phyloP scores from a whole-genome alignment of 2,329 filamentous ascomycete species.

The Herpotrichia juniperi region DNA sequence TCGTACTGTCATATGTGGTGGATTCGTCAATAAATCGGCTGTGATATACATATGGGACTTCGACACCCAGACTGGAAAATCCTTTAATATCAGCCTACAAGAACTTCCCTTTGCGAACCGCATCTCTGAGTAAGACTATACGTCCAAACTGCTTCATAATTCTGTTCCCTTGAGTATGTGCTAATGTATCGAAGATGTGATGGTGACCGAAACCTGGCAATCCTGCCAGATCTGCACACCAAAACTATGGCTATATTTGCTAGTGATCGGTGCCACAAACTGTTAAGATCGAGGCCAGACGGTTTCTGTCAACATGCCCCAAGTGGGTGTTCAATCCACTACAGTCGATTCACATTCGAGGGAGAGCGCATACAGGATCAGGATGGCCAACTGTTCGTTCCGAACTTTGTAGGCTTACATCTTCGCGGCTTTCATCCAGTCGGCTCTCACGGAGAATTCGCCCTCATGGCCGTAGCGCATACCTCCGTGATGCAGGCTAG shows the following conservation, averaged over 20 bases:
- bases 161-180: background rate
- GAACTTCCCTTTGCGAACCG: conserved; percentile 4
- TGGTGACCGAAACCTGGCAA: background rate
- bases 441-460: conserved; percentile 9
- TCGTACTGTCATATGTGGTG: conserved; percentile 30
- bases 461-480: background rate
- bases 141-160: background rate
- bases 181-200: background rate
- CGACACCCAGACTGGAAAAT: conserved; percentile 26
- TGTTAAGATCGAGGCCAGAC: no score
- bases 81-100: conserved; percentile 21
- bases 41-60: conserved; percentile 38
- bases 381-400: conserved; percentile 1
- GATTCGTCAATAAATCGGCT: background rate
- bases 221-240: background rate
- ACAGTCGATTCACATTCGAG: conserved; percentile 10
- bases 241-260: background rate
- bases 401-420: background rate
- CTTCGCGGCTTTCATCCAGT: conserved; percentile 8
- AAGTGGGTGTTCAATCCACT: conserved; percentile 5
- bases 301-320: no score
- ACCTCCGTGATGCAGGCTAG: background rate
- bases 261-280: background rate
- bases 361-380: conserved; percentile 5
- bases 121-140: background rate